These are phyloP conservation scores for Alternaria triticina DNA, from an alignment of 2,329 filamentous ascomycete genomes.

Conservation along the genomic window DNA sequence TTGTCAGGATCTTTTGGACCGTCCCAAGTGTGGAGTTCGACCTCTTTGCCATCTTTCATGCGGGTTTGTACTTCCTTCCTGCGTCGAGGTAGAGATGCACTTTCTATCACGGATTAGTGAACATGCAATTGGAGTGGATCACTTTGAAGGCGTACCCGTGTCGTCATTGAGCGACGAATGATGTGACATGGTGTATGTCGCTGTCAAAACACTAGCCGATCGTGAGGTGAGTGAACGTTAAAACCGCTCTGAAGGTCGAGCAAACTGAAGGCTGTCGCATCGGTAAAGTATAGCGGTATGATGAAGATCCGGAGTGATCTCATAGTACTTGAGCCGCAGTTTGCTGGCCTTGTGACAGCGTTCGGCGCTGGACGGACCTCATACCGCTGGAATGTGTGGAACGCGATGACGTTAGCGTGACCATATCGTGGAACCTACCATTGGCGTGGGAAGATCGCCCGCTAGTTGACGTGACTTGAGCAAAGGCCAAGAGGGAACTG, in stretches of 20 bases:
- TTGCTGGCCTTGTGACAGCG: neutral
- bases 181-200: slow-evolving; percentile 13
- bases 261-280: neutral
- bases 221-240: neutral
- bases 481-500: neutral
- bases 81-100: slow-evolving; percentile 1
- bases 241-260: neutral
- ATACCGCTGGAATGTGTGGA: slow-evolving; percentile 1
- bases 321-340: slow-evolving; percentile 4
- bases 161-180: slow-evolving; percentile 12
- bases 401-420: slow-evolving; percentile 12
- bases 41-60: slow-evolving; percentile 26
- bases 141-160: slow-evolving; percentile 7
- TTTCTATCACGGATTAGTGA: neutral
- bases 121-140: neutral
- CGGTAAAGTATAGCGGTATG: neutral
- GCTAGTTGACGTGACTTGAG: neutral
- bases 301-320: slow-evolving; percentile 5
- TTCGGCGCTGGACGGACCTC: neutral
- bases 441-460: neutral
- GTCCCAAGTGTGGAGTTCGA: slow-evolving; percentile 33
- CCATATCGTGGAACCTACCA: neutral
- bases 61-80: slow-evolving; percentile 9
- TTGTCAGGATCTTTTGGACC: slow-evolving; percentile 33
- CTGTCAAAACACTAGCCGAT: neutral